Evolutionary conservation across 768 basidiomycete species (phyloP), one percentile per base, ranked within the genome.

Genomic region (Leccinum incarnatum): DNA sequence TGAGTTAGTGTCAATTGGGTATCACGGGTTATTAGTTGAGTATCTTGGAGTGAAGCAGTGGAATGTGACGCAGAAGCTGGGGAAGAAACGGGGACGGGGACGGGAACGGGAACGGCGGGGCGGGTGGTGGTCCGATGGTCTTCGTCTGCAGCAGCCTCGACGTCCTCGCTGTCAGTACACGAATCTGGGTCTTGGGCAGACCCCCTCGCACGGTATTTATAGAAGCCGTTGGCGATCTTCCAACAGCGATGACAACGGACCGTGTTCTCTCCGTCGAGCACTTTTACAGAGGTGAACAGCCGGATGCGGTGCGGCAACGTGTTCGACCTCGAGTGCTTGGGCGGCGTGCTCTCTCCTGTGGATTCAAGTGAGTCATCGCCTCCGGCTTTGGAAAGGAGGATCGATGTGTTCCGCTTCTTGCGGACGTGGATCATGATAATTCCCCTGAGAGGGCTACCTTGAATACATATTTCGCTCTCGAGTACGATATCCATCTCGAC

Each of bases 211-310:
- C 57, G 62, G 36, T 74, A 74, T 48, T 75, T 70, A 62, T 86
- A 83, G 57, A 80, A 72, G 15, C 89, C 88, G 67, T 93, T 84
- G 56, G 83, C 85, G 36, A 93, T 86, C 78, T 93, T 95, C 95
- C 95, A 98, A 75, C 95, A 98, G 53, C 88, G 81, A 62, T 89
- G 82, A 71, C 95, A 98, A 0, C 94, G 94, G 54, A 97, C 95
- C 77, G 87, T 89, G 65, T 98, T 97, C 65, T 97, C 95, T 0
- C 93, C 93, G 64, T 97, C 91, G 34, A 98, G 76, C 7, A 92
- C 83, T 66, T 98, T 95, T n/a, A 97, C 95, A 4, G 88, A 81
- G 0, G 95, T 97, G 74, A 98, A 98, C 76, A 90, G 80, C 62
- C 86, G 79, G 59, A 96, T 76, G 50, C 79, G 79, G 34, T 65